Base-by-base conservation (phyloP, 352 stramenopile genomes). In the Aphanomyces euteiches region DNA sequence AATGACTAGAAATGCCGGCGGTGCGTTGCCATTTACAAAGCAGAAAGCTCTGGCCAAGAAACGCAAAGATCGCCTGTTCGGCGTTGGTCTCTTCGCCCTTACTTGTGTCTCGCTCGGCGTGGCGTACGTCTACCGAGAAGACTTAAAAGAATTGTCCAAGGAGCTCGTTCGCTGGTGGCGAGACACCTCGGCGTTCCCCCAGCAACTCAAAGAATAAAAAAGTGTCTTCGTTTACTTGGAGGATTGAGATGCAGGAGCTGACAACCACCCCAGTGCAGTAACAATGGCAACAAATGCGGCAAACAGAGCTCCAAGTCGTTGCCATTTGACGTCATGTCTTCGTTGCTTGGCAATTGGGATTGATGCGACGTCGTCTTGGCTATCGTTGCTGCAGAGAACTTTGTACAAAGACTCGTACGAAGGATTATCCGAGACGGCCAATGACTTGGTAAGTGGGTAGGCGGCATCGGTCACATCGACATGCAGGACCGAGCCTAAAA, bases 401-500 rank as follows among this genome's bases (percentile, higher is more conserved):
- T 28, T 28, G 28, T 28, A 28, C 28, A 28, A 28, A 28, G 28
- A 28, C 28, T 28, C 28, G 28, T 28, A 28, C 2, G 28, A 28
- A 28, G 28, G 28, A 28, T 28, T 28, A 28, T 28, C 28, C 28
- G 28, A 28, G 28, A 21, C 37, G 21, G 56, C 56, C 13, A 53
- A 37, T 66, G 48, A n/a, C 37, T 72, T 38, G 87, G 10, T 78
- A 36, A 94, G 82, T 3, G 84, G 88, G 74, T 93, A 95, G 5
- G 81, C 81, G 67, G 92, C 86, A 40, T 90, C 77, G 53, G 93
- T 80, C 34, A 93, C 76, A 5, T 92, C 75, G 15, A 96, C 75
- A 54, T 94, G 80, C 19, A 96, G 70, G 21, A 96, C 88, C 4
- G 89, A 95, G 5, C 89, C 88, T n/a, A 96, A 78, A 72, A 96